A percentile compares a stretch with the other conserved stretches of the same genome.
These are phyloP conservation scores for Xylaria multiplex DNA, from an alignment of 2,329 filamentous ascomycete species.

Conservation along the genomic window DNA sequence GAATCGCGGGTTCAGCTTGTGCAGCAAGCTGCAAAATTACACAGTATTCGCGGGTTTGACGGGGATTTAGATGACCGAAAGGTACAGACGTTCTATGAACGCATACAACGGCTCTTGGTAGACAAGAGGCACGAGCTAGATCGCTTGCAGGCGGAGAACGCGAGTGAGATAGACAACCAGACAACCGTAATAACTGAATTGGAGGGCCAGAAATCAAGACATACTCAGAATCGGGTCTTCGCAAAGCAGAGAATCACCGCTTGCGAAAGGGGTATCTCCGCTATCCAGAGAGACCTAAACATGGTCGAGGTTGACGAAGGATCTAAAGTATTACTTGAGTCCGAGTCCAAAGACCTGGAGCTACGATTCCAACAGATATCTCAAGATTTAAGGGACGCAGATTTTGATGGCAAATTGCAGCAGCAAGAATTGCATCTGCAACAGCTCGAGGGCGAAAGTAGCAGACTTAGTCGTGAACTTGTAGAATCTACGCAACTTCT, in stretches of 20 bases:
- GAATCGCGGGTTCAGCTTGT: conserved; percentile 77
- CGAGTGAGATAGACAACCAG: conserved; percentile 78
- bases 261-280: conserved; percentile 76
- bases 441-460: conserved; percentile 75
- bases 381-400: conserved; percentile 68
- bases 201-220: conserved; percentile 76
- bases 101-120: conserved; percentile 75
- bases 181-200: conserved; percentile 77
- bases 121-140: conserved; percentile 86
- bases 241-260: conserved; percentile 76
- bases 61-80: conserved; percentile 78
- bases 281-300: conserved; percentile 74
- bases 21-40: conserved; percentile 77
- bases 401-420: conserved; percentile 77
- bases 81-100: conserved; percentile 79
- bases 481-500: conserved; percentile 84
- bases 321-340: conserved; percentile 78
- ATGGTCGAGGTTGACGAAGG: conserved; percentile 88
- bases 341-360: conserved; percentile 75
- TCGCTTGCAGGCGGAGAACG: conserved; percentile 75
- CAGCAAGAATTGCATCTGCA: conserved; percentile 72
- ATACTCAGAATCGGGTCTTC: conserved; percentile 77
- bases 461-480: conserved; percentile 80
- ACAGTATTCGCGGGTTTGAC: conserved; percentile 87
- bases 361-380: conserved; percentile 69